Conservation (phyloP, 129 eudicot genomes). For the Rutidosis leptorrhynchoides region DNA sequence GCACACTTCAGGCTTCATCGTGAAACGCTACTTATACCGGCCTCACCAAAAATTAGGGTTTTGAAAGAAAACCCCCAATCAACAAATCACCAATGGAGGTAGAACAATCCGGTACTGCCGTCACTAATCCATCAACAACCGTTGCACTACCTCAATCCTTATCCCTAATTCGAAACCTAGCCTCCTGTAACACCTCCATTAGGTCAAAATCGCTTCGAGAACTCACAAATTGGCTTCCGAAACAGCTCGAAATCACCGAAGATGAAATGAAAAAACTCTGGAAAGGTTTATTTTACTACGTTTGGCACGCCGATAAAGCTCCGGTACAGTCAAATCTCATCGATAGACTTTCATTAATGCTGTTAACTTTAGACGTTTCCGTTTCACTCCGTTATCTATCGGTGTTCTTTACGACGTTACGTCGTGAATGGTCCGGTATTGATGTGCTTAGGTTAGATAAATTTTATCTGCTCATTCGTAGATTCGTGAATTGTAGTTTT, state of each 20-base stretch:
- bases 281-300: slow-evolving; percentile 84
- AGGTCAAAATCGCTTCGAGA: slow-evolving; percentile 61
- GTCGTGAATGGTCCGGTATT: slow-evolving; percentile 89
- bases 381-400: slow-evolving; percentile 49
- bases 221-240: slow-evolving; percentile 53
- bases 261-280: slow-evolving; percentile 74
- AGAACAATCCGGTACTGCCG: slow-evolving; percentile 16
- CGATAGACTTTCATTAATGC: slow-evolving; percentile 46
- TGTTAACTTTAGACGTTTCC: slow-evolving; percentile 36
- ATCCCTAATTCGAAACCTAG: slow-evolving; percentile 51
- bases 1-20: slow-evolving; percentile 14
- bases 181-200: slow-evolving; percentile 60
- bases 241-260: slow-evolving; percentile 55
- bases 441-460: slow-evolving; percentile 85
- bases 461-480: slow-evolving; percentile 64
- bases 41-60: slow-evolving; percentile 30
- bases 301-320: slow-evolving; percentile 90
- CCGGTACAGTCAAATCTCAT: slow-evolving; percentile 59
- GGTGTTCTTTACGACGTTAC: slow-evolving; percentile 52
- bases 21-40: slow-evolving; percentile 26
- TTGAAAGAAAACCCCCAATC: slow-evolving; percentile 3
- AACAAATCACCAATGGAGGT: slow-evolving; percentile 26
- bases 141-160: slow-evolving; percentile 26
- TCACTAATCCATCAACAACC: slow-evolving; percentile 26
- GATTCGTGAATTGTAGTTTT: slow-evolving; percentile 50